These are phyloP conservation scores for Bisporella sp. DNA, from an alignment of 2,329 filamentous ascomycete genomes.

Conservation along the genomic window DNA sequence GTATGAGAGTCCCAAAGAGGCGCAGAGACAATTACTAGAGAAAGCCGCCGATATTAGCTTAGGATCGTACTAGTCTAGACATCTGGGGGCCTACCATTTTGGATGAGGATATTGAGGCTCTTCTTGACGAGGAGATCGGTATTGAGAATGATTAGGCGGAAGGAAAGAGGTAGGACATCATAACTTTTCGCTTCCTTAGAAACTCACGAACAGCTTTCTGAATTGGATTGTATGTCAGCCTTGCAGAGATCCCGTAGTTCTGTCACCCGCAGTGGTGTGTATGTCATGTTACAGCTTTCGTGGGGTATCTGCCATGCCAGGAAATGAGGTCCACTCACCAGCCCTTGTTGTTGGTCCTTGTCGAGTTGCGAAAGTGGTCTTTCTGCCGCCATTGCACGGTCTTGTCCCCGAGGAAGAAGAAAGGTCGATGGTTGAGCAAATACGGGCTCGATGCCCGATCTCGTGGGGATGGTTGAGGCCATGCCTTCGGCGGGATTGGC, in stretches of 20 bases:
- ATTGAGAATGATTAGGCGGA: conserved; percentile 92
- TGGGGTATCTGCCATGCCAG: neutral
- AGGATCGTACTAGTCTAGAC: too few species aligned
- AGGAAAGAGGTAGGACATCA: conserved; percentile 93
- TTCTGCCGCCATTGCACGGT: conserved; percentile 23
- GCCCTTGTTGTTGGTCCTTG: conserved; percentile 69
- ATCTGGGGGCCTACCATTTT: conserved; percentile 63
- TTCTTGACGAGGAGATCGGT: conserved; percentile 94
- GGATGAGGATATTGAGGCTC: conserved; percentile 88
- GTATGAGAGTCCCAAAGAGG: conserved; percentile 93
- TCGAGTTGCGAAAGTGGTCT: conserved; percentile 55
- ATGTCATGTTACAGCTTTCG: neutral
- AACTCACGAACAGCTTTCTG: conserved; percentile 92
- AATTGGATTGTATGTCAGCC: conserved; percentile 22
- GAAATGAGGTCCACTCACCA: conserved; percentile 48
- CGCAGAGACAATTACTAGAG: conserved; percentile 86
- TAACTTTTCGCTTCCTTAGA: conserved; percentile 92
- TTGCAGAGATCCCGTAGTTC: conserved; percentile 3
- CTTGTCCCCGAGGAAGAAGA: conserved; percentile 25
- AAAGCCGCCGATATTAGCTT: too few species aligned
- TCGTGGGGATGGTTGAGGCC: neutral
- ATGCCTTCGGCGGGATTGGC: conserved; percentile 17
- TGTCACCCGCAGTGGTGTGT: conserved; percentile 1
- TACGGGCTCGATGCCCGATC: conserved; percentile 18
- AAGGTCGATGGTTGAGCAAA: conserved; percentile 31